These are phyloP conservation scores for Neofusicoccum umdonicola DNA, from an alignment of 2,329 filamentous ascomycete species.

Conservation along the genomic window DNA sequence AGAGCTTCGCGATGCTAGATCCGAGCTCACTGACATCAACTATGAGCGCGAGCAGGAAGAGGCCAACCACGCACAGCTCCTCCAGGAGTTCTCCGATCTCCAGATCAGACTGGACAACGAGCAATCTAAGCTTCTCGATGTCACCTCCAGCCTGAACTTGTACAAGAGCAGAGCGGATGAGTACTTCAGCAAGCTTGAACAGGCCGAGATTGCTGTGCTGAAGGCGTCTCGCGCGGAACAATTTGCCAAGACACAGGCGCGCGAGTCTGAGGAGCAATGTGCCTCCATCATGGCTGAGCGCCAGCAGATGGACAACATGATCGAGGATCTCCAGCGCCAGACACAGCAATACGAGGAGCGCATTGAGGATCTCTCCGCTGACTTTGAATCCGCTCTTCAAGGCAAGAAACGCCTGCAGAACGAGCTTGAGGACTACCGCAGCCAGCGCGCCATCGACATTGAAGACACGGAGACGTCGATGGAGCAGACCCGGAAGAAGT, in stretches of 20 bases:
- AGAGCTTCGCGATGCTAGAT: constrained; percentile 78
- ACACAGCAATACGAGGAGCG: constrained; percentile 88
- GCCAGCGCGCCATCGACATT: constrained; percentile 89
- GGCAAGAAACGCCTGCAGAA: constrained; percentile 93
- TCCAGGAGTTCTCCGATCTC: constrained; percentile 89
- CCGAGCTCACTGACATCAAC: constrained; percentile 78
- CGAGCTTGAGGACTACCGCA: constrained; percentile 95
- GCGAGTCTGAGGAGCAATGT: constrained; percentile 87
- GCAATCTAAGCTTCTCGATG: constrained; percentile 77
- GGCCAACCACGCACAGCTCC: constrained; percentile 79
- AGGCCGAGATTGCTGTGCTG: constrained; percentile 91
- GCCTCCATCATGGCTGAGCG: constrained; percentile 88
- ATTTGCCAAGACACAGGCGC: constrained; percentile 85
- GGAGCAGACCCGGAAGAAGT: constrained; percentile 97
- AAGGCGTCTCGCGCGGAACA: constrained; percentile 90
- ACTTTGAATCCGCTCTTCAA: constrained; percentile 80
- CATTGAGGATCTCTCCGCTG: constrained; percentile 86
- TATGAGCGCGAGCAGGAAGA: constrained; percentile 81
- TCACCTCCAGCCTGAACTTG: constrained; percentile 76
- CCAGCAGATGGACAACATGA: constrained; percentile 79
- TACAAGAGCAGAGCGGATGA: constrained; percentile 94
- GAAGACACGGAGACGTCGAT: constrained; percentile 95
- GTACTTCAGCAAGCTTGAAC: constrained; percentile 95
- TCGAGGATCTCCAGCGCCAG: constrained; percentile 88
- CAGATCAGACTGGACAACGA: constrained; percentile 92